Conservation (phyloP, 2,329 filamentous ascomycete species). For the Metarhizium sp. region DNA sequence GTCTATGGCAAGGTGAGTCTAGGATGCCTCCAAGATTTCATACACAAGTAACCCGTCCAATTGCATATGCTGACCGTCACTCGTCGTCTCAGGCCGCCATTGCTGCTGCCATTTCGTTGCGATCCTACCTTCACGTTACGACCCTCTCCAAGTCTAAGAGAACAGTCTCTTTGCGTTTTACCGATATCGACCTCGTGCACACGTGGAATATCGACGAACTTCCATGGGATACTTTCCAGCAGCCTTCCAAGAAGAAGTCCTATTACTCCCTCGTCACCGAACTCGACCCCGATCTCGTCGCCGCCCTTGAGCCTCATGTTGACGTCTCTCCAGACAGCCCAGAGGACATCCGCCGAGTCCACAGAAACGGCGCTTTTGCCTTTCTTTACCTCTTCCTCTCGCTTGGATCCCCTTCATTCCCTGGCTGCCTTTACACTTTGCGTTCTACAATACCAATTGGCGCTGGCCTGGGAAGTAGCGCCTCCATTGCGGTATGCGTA, state of each 20-base stretch:
- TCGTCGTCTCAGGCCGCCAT: slow-evolving; percentile 61
- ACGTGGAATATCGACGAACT: slow-evolving; percentile 91
- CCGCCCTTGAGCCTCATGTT: slow-evolving; percentile 73
- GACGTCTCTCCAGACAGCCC: slow-evolving; percentile 58
- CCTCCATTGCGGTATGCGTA: slow-evolving; percentile 86
- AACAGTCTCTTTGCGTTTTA: slow-evolving; percentile 79
- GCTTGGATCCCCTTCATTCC: slow-evolving; percentile 68
- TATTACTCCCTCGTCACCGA: slow-evolving; percentile 85
- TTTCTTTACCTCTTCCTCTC: slow-evolving; percentile 93
- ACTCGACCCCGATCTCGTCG: slow-evolving; percentile 74
- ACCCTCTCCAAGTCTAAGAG: slow-evolving; percentile 86
- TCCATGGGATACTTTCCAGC: slow-evolving; percentile 76
- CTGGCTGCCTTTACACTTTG: slow-evolving; percentile 79
- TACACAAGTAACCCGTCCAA: not conserved
- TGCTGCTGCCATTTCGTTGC: slow-evolving; percentile 86
- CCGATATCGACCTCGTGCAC: slow-evolving; percentile 82
- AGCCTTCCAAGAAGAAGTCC: slow-evolving; percentile 79
- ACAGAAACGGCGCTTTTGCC: slow-evolving; percentile 68
- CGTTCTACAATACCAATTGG: slow-evolving; percentile 91
- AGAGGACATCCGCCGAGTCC: slow-evolving; percentile 71
- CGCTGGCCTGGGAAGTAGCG: slow-evolving; percentile 85
- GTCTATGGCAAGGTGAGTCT: slow-evolving; percentile 77
- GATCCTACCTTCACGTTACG: slow-evolving; percentile 93
- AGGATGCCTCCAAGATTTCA: not conserved
- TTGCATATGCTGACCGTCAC: too few relatives aligned